Percentiles rank a stretch among this genome's conserved stretches.
Evolutionary conservation across 2,329 filamentous ascomycete genomes (phyloP).

Genomic region (Arachnopeziza araneosa): DNA sequence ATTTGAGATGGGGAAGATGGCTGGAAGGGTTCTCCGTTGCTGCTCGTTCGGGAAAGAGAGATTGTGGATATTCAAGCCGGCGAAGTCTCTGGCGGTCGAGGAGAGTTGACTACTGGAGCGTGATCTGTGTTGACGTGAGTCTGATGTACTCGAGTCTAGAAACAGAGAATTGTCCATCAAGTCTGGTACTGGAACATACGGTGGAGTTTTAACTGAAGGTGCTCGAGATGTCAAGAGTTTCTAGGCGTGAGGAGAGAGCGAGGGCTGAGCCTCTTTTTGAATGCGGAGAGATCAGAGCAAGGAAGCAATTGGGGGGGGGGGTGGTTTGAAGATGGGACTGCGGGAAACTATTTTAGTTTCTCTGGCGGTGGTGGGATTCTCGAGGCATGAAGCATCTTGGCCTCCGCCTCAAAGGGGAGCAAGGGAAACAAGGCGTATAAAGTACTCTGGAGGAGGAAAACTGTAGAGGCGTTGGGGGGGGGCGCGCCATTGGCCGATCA

Average conservation of each 20-base stretch:
- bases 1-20: slow-evolving; percentile 10
- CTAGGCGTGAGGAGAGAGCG: slow-evolving; percentile 3
- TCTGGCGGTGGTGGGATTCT: slow-evolving; percentile 25
- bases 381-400: slow-evolving; percentile 23
- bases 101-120: slow-evolving; percentile 29
- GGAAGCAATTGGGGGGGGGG: slow-evolving; percentile 14
- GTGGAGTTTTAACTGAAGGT: slow-evolving; percentile 18
- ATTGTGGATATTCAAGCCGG: slow-evolving; percentile 26
- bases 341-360: slow-evolving; percentile 24
- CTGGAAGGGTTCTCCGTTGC: slow-evolving; percentile 12
- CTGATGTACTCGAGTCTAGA: slow-evolving; percentile 28
- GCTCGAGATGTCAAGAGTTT: slow-evolving; percentile 23
- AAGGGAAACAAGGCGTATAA: slow-evolving; percentile 24
- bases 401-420: slow-evolving; percentile 24
- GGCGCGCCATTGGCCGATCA: slow-evolving; percentile 14
- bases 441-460: slow-evolving; percentile 13
- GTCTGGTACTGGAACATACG: slow-evolving; percentile 23
- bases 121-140: slow-evolving; percentile 31
- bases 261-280: slow-evolving; percentile 20
- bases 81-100: slow-evolving; percentile 26
- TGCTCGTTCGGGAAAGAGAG: slow-evolving; percentile 14
- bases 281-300: slow-evolving; percentile 16
- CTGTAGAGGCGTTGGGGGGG: not conserved
- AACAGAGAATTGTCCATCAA: slow-evolving; percentile 28
- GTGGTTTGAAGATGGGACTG: slow-evolving; percentile 21